Evolutionary conservation across 352 stramenopile genomes (phyloP), one percentile per base, ranked within the genome.

Genomic region (Globisporangium yorkense): DNA sequence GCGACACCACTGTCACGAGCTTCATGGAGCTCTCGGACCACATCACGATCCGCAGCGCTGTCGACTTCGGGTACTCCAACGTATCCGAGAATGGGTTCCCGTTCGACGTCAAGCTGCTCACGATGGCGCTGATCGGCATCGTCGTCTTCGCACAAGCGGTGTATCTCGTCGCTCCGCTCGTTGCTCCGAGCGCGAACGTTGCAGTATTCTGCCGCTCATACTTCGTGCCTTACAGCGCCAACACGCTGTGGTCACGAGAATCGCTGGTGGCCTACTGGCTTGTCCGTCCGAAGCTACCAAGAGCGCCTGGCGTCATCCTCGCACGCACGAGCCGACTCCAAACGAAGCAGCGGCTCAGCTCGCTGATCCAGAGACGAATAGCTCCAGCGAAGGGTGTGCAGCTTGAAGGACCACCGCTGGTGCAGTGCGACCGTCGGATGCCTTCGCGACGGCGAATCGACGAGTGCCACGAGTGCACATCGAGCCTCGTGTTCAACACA

Each of bases 211-310:
- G 49, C 3, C 45, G 55, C 15, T 58, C 61, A 2, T 51, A 59
- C 35, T 67, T 67, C 58, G 20, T 72, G 9, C 68, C 68, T 18
- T 48, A 53, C 20, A 70, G 57, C 16, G 62, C 65, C 13, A 49
- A 57, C n/a, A 65, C 21, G 1, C 37, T 76, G 5, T 76, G 68
- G 65, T 20, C 61, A 3, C 57, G 29, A 6, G 20, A 24, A 8
- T 24, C 50, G 9, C 39, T 67, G 37, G 8, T 55, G 9, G 31
- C 51, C 13, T 63, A 67, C 31, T 64, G 61, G 56, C 24, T 41
- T 12, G 20, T 57, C 40, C 55, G 44, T 27, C 40, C 33, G 16
- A 24, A 9, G 27, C 16, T 33, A 21, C 21, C 41, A 41, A 16
- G 45, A 48, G n/a, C 1, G 13, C n/a, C 21, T 37, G 33, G 8